phyloP scores from a whole-genome alignment of 1,139 yeast species.

The Candida tropicalis region DNA sequence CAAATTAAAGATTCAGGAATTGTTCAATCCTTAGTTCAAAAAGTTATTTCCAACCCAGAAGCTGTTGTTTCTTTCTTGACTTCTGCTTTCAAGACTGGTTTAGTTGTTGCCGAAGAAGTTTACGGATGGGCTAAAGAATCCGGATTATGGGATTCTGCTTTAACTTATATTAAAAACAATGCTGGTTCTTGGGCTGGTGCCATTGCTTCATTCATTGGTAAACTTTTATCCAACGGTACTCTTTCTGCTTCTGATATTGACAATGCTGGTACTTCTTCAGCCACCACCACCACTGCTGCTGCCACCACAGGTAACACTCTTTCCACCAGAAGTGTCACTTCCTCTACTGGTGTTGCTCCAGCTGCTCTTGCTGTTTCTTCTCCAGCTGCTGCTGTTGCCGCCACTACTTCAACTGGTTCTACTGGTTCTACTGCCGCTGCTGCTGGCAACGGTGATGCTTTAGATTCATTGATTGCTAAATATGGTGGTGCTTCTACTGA shows the following conservation, averaged over 20 bases:
- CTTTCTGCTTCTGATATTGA: slow-evolving; percentile 31
- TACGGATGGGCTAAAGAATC: slow-evolving; percentile 42
- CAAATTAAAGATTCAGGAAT: slow-evolving; percentile 41
- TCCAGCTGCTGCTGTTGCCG: slow-evolving; percentile 11
- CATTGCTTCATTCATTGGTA: slow-evolving; percentile 30
- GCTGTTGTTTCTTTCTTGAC: slow-evolving; percentile 37
- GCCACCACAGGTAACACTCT: slow-evolving; percentile 16
- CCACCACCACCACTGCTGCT: slow-evolving; percentile 19
- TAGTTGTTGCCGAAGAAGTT: slow-evolving; percentile 38
- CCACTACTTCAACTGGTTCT: slow-evolving; percentile 10
- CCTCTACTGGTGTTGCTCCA: slow-evolving; percentile 12
- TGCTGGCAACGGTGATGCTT: slow-evolving; percentile 4
- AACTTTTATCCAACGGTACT: slow-evolving; percentile 23
- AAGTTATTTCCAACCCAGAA: slow-evolving; percentile 40
- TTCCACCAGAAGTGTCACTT: slow-evolving; percentile 17
- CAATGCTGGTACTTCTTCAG: slow-evolving; percentile 26
- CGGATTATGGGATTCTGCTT: slow-evolving; percentile 38
- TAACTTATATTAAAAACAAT: slow-evolving; percentile 32
- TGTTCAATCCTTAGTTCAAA: slow-evolving; percentile 28
- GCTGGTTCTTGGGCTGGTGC: slow-evolving; percentile 35
- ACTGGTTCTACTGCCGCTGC: slow-evolving; percentile 4
- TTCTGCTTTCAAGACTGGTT: slow-evolving; percentile 37
- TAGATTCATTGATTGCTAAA: slow-evolving; percentile 8
- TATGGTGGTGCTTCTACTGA: slow-evolving; percentile 10
- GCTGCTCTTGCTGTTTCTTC: slow-evolving; percentile 9